Evolutionary conservation across 352 stramenopile genomes (phyloP), one percentile per base, ranked within the genome.

Genomic region (Phytophthora meadii): DNA sequence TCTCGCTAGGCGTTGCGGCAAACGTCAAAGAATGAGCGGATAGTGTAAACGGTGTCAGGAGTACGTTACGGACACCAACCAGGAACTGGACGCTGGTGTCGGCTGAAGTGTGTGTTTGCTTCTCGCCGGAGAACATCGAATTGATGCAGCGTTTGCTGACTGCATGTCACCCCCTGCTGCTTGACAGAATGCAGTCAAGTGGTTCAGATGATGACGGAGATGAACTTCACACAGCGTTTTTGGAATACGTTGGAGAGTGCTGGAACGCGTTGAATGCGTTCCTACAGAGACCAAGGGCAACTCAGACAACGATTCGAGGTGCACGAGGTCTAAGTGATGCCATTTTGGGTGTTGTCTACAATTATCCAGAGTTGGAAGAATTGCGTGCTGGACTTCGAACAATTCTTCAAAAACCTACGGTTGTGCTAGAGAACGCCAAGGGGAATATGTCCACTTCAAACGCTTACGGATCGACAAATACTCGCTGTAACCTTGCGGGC

Each of bases 111-210:
- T n/a, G n/a, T n/a, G n/a, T n/a, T n/a, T n/a, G n/a, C 34, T 65
- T 81, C 1, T 64, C 65, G 7, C 46, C 47, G 4, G 61, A 71
- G 25, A 76, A 50, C 32, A 17, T 78, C 5, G 52, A 22, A 15
- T 22, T 77, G 27, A 42, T 81, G 27, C 73, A 68, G 53, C 45
- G 32, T 2, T 67, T 76, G 42, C 36, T 77, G 32, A 34, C 49
- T 47, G 25, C 39, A 5, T 73, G 65, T 17, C 51, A 64, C 8
- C 57, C 37, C 17, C 30, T 78, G 30, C 40, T 81, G 28, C 69
- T 78, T 6, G 61, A 68, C 9, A 70, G n/a, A n/a, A n/a, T n/a
- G n/a, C n/a, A n/a, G n/a, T n/a, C n/a, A n/a, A n/a, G n/a, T n/a
- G n/a, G n/a, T n/a, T n/a, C n/a, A n/a, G n/a, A n/a, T n/a, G n/a